Evolutionary conservation across 2,329 filamentous ascomycete species (phyloP).

Genomic region (Fusarium agapanthi): DNA sequence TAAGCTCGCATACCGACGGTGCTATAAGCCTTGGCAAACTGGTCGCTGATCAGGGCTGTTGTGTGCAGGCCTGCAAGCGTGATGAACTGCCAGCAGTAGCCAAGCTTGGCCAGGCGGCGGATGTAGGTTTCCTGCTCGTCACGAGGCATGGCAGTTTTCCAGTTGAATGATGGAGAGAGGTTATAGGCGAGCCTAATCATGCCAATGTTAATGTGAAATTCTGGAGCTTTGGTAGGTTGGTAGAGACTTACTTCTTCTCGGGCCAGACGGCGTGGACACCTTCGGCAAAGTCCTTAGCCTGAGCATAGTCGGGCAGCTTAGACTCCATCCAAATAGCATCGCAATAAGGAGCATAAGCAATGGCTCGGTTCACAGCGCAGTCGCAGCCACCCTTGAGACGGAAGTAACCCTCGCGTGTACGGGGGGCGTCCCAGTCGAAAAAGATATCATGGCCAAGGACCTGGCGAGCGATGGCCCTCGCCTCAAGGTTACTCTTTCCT

Average conservation of each 20-base stretch:
- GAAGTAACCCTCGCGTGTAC: constrained; percentile 96
- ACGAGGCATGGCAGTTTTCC: constrained; percentile 95
- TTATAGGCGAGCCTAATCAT: constrained; percentile 86
- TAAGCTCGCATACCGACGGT: constrained; percentile 93
- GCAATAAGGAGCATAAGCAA: constrained; percentile 91
- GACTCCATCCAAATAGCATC: constrained; percentile 99
- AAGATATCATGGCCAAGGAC: constrained; percentile 82
- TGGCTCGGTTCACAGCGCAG: constrained; percentile 88
- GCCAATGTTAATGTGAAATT: constrained; percentile 27
- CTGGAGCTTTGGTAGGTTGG: not conserved
- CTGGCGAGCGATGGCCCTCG: constrained; percentile 78
- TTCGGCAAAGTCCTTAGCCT: constrained; percentile 91
- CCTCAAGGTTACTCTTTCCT: constrained; percentile 87
- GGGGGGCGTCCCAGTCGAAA: constrained; percentile 95
- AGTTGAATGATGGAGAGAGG: constrained; percentile 98
- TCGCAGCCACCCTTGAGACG: constrained; percentile 89
- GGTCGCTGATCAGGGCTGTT: constrained; percentile 89
- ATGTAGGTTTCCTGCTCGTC: constrained; percentile 98
- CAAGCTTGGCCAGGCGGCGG: constrained; percentile 81
- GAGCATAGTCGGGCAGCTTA: constrained; percentile 89
- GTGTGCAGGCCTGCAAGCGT: constrained; percentile 97
- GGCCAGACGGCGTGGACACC: constrained; percentile 96
- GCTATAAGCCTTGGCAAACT: constrained; percentile 85
- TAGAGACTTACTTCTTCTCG: constrained; percentile 82
- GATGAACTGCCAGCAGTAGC: constrained; percentile 99